These are phyloP conservation scores for Macadamia tetraphylla DNA, from an alignment of 164 flowering plant species.

Conservation along the genomic window DNA sequence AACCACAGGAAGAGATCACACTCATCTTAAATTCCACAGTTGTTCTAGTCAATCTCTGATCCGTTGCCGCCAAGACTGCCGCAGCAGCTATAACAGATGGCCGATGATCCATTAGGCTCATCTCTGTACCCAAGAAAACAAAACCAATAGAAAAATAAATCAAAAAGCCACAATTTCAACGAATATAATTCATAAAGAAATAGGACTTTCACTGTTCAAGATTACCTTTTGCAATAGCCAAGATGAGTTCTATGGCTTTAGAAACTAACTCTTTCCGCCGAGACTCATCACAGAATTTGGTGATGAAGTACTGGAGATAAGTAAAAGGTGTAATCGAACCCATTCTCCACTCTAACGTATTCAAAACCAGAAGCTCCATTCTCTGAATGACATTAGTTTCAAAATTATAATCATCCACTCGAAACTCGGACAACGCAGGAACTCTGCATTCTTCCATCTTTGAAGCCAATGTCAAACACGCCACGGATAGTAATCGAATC, in stretches of 20 bases:
- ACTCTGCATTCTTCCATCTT: conserved; percentile 67
- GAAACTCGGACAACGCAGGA: conserved; percentile 41
- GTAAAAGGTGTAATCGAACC: conserved; percentile 52
- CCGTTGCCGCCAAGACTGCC: conserved; percentile 43
- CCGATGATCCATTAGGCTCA: conserved; percentile 34
- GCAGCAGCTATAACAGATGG: conserved; percentile 71
- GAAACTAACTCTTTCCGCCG: conserved; percentile 15
- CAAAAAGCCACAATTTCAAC: not conserved
- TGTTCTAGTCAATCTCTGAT: conserved; percentile 34
- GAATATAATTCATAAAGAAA: not conserved
- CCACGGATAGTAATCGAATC: conserved; percentile 48
- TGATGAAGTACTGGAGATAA: conserved; percentile 44
- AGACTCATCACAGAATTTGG: conserved; percentile 30
- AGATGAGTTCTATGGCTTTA: conserved; percentile 29
- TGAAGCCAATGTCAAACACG: conserved; percentile 60
- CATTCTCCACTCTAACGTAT: conserved; percentile 71
- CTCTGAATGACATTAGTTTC: conserved; percentile 39
- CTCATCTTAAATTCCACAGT: conserved; percentile 39
- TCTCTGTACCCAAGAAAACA: conserved; percentile 30
- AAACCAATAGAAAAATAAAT: conserved; percentile 2
- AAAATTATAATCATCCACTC: conserved; percentile 33
- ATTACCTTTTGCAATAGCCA: conserved; percentile 44
- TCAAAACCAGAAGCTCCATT: conserved; percentile 68
- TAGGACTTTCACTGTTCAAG: not conserved
- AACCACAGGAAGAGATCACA: conserved; percentile 19